phyloP scores from a whole-genome alignment of 768 basidiomycete species.

The Tricholoma terreum region DNA sequence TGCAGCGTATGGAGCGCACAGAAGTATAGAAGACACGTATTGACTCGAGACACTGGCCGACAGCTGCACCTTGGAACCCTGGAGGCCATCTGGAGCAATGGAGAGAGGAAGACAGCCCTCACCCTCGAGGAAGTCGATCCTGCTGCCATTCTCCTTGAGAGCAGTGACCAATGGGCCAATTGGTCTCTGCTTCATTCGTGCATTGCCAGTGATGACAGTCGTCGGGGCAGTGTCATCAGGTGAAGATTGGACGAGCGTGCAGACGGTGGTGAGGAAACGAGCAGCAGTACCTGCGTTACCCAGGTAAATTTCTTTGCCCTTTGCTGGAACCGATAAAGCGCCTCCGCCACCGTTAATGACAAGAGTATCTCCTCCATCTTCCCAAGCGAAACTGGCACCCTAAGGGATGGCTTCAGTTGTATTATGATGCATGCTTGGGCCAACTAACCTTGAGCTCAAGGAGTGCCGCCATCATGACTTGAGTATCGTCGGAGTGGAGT shows the following conservation, averaged over 20 bases:
- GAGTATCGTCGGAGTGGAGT: conserved; percentile 96
- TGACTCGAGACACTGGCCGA: conserved; percentile 96
- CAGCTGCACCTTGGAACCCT: conserved; percentile 78
- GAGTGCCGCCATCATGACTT: conserved; percentile 98
- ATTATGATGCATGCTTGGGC: conserved; percentile 1
- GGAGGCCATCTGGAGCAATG: conserved; percentile 79
- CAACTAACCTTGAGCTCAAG: conserved; percentile 73
- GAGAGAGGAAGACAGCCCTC: conserved; percentile 86
- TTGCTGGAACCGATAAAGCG: conserved; percentile 67
- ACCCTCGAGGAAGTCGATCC: conserved; percentile 74
- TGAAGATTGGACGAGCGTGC: conserved; percentile 70
- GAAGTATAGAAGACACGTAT: conserved; percentile 95
- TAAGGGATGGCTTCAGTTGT: conserved; percentile 23
- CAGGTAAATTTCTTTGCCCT: conserved; percentile 88
- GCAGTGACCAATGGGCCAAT: conserved; percentile 94
- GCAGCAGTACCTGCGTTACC: conserved; percentile 98
- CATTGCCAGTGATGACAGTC: conserved; percentile 94
- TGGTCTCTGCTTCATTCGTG: conserved; percentile 98
- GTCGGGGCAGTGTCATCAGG: conserved; percentile 36
- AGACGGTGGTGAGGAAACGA: conserved; percentile 95
- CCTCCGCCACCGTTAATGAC: conserved; percentile 89
- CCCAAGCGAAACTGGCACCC: conserved; percentile 94
- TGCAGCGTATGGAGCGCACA: conserved; percentile 91
- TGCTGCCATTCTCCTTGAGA: conserved; percentile 74
- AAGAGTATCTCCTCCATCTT: conserved; percentile 93